phyloP scores from a whole-genome alignment of 768 basidiomycete genomes.

The Cystofilobasidium capitatum region DNA sequence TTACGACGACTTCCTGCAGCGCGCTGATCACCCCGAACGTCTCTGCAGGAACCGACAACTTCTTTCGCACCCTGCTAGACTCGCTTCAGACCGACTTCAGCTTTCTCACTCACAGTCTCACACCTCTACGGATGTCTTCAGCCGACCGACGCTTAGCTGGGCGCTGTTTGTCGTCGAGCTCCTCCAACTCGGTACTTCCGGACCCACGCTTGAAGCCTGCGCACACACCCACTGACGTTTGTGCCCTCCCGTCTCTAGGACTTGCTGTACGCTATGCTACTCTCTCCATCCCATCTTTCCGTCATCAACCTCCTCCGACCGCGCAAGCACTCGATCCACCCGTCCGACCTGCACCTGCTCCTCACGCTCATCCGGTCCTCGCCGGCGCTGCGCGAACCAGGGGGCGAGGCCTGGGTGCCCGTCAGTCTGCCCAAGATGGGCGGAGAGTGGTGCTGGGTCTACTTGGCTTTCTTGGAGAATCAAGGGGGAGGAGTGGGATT shows the following conservation, averaged over 20 bases:
- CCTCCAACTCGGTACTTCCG: slow-evolving; percentile 53
- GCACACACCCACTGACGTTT: background rate
- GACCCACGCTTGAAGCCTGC: background rate
- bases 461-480: slow-evolving; percentile 43
- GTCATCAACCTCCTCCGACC: slow-evolving; percentile 74
- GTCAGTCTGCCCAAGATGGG: slow-evolving; percentile 94
- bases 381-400: slow-evolving; percentile 57
- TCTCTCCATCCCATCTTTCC: slow-evolving; percentile 57
- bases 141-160: slow-evolving; percentile 62
- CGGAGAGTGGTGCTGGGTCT: slow-evolving; percentile 74
- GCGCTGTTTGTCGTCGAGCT: slow-evolving; percentile 61
- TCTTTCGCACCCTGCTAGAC: slow-evolving; percentile 61
- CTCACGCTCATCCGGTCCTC: slow-evolving; percentile 82
- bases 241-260: slow-evolving; percentile 47
- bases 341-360: slow-evolving; percentile 80
- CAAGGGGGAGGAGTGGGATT: slow-evolving; percentile 47
- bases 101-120: slow-evolving; percentile 67
- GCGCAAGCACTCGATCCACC: slow-evolving; percentile 88
- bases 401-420: slow-evolving; percentile 74
- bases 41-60: slow-evolving; percentile 63
- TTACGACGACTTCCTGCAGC: background rate
- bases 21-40: background rate
- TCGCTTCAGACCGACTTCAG: slow-evolving; percentile 70
- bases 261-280: slow-evolving; percentile 79
- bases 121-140: slow-evolving; percentile 67